phyloP scores from a whole-genome alignment of 2,329 filamentous ascomycete species.

The Dactylellina sp. region DNA sequence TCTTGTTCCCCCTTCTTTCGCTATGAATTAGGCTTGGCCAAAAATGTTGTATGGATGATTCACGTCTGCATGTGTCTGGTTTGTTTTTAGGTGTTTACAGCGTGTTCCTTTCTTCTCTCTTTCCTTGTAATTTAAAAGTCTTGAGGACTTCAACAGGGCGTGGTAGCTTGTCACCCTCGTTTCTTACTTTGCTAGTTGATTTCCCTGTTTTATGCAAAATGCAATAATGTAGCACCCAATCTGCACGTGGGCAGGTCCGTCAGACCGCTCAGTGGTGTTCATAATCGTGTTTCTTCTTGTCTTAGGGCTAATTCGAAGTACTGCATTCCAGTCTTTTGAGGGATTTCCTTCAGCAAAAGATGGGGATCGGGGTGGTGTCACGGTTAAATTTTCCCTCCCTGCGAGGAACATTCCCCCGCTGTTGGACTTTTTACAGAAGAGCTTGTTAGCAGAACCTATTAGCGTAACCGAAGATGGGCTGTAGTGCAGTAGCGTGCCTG shows the following conservation, averaged over 20 bases:
- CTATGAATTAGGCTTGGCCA: constrained; percentile 17
- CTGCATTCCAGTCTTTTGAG: constrained; percentile 17
- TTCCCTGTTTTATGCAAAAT: constrained; percentile 52
- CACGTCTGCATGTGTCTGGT: constrained; percentile 28
- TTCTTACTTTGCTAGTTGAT: constrained; percentile 7
- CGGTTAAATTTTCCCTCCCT: constrained; percentile 29
- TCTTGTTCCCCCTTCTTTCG: constrained; percentile 16
- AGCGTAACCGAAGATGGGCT: constrained; percentile 15
- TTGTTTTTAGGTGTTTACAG: constrained; percentile 35
- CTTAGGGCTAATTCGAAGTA: constrained; percentile 24
- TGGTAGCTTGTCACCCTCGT: constrained; percentile 7
- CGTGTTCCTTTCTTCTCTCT: constrained; percentile 22
- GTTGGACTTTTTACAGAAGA: neutral
- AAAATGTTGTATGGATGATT: constrained; percentile 33
- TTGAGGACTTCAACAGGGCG: constrained; percentile 12
- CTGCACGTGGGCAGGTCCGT: constrained; percentile 5
- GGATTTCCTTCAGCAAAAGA: constrained; percentile 28
- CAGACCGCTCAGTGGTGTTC: constrained; percentile 14
- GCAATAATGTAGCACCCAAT: constrained; percentile 39
- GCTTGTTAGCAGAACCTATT: constrained; percentile 17
- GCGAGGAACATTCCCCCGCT: neutral
- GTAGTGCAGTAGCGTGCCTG: constrained; percentile 12
- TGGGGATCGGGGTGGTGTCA: constrained; percentile 30
- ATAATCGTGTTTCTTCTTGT: constrained; percentile 10
- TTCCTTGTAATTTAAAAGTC: constrained; percentile 18